phyloP scores from a whole-genome alignment of 306 rosid genomes.

The Prunus salicina region DNA sequence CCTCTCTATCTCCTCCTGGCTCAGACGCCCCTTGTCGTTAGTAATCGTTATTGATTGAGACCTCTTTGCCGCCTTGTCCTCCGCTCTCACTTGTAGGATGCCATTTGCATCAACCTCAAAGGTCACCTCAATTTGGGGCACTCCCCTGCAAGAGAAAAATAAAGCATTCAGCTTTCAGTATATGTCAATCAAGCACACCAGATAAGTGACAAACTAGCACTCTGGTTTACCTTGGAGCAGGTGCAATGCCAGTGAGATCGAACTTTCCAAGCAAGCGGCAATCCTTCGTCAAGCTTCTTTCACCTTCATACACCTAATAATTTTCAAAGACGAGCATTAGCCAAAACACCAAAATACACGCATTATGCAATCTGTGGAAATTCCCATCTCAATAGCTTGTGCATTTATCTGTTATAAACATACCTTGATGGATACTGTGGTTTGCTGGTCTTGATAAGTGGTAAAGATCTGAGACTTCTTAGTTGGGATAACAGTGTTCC shows the following conservation, averaged over 20 bases:
- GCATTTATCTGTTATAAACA: not conserved
- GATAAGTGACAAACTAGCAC: not conserved
- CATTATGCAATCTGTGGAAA: not conserved
- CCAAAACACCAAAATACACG: not conserved
- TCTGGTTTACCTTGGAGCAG: slow-evolving; percentile 49
- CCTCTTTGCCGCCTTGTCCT: slow-evolving; percentile 55
- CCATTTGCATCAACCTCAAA: slow-evolving; percentile 62
- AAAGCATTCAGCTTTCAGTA: not conserved
- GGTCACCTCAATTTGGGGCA: slow-evolving; percentile 60
- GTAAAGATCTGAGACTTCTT: slow-evolving; percentile 52
- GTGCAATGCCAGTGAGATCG: slow-evolving; percentile 50
- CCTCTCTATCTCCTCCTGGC: slow-evolving; percentile 51
- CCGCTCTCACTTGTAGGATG: slow-evolving; percentile 46
- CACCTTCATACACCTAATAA: slow-evolving; percentile 47
- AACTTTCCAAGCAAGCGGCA: slow-evolving; percentile 48
- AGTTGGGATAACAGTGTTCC: slow-evolving; percentile 49
- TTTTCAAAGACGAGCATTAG: not conserved
- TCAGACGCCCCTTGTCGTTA: slow-evolving; percentile 59
- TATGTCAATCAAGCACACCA: not conserved
- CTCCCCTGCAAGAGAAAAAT: slow-evolving; percentile 35
- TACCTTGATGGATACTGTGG: slow-evolving; percentile 45
- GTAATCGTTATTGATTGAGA: slow-evolving; percentile 50
- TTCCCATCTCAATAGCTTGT: not conserved
- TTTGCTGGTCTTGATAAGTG: slow-evolving; percentile 58
- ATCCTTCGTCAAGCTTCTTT: slow-evolving; percentile 52